Evolutionary conservation across 164 flowering plant genomes (phyloP), one percentile per base, ranked within the genome.

Genomic region (Vitis cinerea): DNA sequence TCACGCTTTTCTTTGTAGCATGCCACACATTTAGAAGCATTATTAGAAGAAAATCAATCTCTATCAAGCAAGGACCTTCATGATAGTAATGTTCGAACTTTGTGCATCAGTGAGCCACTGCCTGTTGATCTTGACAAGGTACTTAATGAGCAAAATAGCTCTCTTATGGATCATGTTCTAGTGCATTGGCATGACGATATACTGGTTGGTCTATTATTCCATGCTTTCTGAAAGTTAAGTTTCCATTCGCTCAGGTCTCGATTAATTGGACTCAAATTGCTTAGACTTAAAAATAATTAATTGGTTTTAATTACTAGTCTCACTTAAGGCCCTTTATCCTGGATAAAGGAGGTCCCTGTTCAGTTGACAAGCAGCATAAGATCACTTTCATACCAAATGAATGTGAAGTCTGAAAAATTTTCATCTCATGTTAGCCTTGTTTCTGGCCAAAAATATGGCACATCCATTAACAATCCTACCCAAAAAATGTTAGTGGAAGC

Each of bases 91-190:
- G 88, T 95, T 68, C 73, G 90, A 67, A 95, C 98, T 17, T 61
- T 93, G 50, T 90, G 93, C 83, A 86, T 95, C 65, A 79, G 61
- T 76, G 88, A 86, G 71, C 71, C 75, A 62, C 62, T 68, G 47
- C 62, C 71, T 64, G 86, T 93, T 65, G 82, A 88, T 80, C 88
- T 93, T 72, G 87, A 87, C 53, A 91, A 95, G 98, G 96, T 93
- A 81, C 68, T 27, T 62, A n/a, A 37, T 37, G 44, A 31, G 31
- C 19, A 52, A 30, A 49, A 47, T 50, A n/a, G 14, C 17, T n/a
- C 7, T 47, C 2, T 0, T 63, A 63, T 63, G 15, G 30, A 63
- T 50, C 54, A 53, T 53, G 0, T 37, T 12, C 15, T 8, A 13
- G n/a, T 13, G 56, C 14, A 53, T 10, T 59, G 23, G 61, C 37